A percentile compares a stretch with the other conserved stretches of the same genome.
Evolutionary conservation across 208 protist species (phyloP).

Genomic region (Leishmania major): DNA sequence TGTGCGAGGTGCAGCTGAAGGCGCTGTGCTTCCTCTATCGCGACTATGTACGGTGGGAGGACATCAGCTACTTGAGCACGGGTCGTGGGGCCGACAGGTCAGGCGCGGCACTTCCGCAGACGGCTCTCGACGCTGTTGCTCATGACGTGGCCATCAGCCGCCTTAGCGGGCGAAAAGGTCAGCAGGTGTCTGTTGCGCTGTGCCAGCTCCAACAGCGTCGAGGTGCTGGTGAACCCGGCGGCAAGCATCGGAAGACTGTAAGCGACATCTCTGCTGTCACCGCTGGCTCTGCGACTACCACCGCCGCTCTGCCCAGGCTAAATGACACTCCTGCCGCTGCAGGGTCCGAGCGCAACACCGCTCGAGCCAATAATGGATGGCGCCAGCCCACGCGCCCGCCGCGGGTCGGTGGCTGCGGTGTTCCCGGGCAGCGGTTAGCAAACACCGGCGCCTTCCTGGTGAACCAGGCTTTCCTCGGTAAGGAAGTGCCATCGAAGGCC

Average conservation of each 20-base stretch:
- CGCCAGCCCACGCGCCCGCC: neutral
- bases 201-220: constrained; percentile 5
- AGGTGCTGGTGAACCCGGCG: neutral
- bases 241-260: neutral
- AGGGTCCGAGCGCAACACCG: constrained; percentile 27
- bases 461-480: constrained; percentile 15
- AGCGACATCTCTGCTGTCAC: neutral
- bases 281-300: neutral
- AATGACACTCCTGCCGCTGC: neutral
- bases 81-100: neutral
- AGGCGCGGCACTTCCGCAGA: neutral
- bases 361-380: constrained; percentile 1
- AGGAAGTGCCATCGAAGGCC: neutral
- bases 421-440: neutral
- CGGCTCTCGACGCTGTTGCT: constrained; percentile 16
- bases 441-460: constrained; percentile 39
- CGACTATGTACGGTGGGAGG: constrained; percentile 79
- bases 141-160: constrained; percentile 23
- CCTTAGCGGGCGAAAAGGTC: constrained; percentile 13
- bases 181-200: constrained; percentile 21
- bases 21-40: constrained; percentile 73
- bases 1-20: constrained; percentile 70
- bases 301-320: neutral
- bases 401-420: neutral
- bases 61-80: constrained; percentile 82